Conservation (phyloP, 1,284 basidiomycete genomes). For the Ganoderma leucocontextum region DNA sequence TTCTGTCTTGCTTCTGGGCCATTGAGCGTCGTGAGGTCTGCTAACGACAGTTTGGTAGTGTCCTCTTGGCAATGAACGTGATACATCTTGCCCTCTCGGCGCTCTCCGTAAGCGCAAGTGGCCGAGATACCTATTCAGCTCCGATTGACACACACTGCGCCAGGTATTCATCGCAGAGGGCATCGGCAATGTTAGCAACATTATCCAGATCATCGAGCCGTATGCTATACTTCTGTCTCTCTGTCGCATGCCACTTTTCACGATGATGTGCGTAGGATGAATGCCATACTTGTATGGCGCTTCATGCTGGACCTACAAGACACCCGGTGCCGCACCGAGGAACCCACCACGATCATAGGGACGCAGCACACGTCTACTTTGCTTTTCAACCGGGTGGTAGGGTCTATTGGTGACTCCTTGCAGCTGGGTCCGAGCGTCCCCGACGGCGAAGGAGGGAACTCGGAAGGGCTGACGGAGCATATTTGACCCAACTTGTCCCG, state of each 20-base stretch:
- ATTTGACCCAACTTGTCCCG: neutral
- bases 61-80: constrained; percentile 7
- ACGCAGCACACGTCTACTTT: neutral
- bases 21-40: neutral
- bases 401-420: neutral
- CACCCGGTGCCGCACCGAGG: neutral
- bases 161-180: neutral
- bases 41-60: neutral
- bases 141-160: neutral
- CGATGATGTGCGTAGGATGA: neutral
- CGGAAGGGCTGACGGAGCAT: neutral
- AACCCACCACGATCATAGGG: neutral
- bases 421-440: neutral
- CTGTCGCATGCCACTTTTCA: neutral
- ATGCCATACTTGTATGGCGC: constrained; percentile 5
- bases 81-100: neutral
- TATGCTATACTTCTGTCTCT: neutral
- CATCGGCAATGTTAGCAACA: neutral
- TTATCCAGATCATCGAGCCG: neutral
- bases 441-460: neutral
- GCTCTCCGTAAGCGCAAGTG: neutral
- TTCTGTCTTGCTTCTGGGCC: too few relatives aligned
- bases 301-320: constrained; percentile 11
- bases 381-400: neutral
- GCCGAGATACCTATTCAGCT: neutral